Percentiles rank a stretch among this genome's conserved stretches.
Evolutionary conservation across 768 basidiomycete species (phyloP).

Genomic region (Hebeloma cylindrosporum): DNA sequence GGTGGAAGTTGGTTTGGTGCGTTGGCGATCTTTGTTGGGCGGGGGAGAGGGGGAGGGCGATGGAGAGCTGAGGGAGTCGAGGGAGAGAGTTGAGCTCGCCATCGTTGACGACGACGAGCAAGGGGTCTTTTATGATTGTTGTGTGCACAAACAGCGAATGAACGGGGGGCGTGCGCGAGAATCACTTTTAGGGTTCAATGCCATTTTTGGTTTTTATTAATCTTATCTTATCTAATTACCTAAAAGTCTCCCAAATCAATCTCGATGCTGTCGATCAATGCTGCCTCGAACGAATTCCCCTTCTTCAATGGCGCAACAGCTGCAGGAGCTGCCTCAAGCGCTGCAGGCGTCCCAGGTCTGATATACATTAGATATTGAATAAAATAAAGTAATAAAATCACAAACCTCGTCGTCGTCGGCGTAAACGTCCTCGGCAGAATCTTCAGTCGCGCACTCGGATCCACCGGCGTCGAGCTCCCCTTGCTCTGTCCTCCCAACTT

Average conservation of each 20-base stretch:
- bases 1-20: conserved; percentile 19
- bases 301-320: conserved; percentile 23
- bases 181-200: conserved; percentile 30
- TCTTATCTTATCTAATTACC: conserved; percentile 34
- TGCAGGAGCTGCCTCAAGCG: conserved; percentile 21
- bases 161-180: conserved; percentile 44
- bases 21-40: conserved; percentile 23
- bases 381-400: conserved; percentile 14
- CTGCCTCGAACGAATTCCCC: conserved; percentile 50
- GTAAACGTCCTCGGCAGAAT: conserved; percentile 59
- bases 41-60: conserved; percentile 58
- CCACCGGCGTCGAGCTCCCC: conserved; percentile 43
- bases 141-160: conserved; percentile 24
- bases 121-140: conserved; percentile 18
- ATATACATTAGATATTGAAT: conserved; percentile 4
- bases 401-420: conserved; percentile 61
- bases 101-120: conserved; percentile 39
- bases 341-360: conserved; percentile 50
- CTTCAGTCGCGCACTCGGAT: conserved; percentile 69
- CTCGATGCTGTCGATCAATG: conserved; percentile 65
- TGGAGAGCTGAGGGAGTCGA: conserved; percentile 65
- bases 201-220: conserved; percentile 20
- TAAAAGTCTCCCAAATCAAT: conserved; percentile 81
- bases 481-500: conserved; percentile 46
- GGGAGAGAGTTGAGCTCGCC: conserved; percentile 62